Evolutionary conservation across 345 rosid genomes (phyloP), one percentile per base, ranked within the genome.

Genomic region (Sisymbrium altissimum): DNA sequence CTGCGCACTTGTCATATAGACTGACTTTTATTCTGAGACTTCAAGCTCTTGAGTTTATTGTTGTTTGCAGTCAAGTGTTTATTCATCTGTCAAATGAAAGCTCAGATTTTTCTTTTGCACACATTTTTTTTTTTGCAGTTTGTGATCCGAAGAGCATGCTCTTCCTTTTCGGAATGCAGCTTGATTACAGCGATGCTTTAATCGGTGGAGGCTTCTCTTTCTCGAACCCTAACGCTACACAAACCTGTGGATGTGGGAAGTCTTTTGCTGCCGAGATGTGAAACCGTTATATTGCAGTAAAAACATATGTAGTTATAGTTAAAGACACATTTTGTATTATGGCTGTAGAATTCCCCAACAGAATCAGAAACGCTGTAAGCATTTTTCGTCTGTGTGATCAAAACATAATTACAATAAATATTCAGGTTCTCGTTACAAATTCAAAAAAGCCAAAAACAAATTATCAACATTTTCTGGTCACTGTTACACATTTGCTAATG

Each of bases 111-210:
- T 40, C 30, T 15, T 0, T 19, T 21, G 27, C 1, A 25, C 41
- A 13, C 1, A 18, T n/a, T 62, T 71, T 6, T 38, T 17, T 54
- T 74, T 66, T 76, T 83, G 87, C 93, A 94, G 98, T 94, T 68
- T 89, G 95, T 81, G 98, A 94, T 88, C 97, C 98, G 1, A 94
- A 94, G 86, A 94, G 98, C 85, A 95, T 94, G 56, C 98, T 94
- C 10, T 94, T 89, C 78, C 17, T 94, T 43, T 94, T 80, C 9
- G 98, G 97, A n/a, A 91, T 94, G 98, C 97, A 91, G 74, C 78
- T 94, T 69, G 98, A 94, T 81, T 89, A 91, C 84, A 94, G 97
- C 7, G 85, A 91, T 59, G 96, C 98, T 65, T 90, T 94, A 18
- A 94, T 94, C 19, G 97, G 98, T 43, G 98, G 98, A 52, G 98